phyloP scores from a whole-genome alignment of 2,329 filamentous ascomycete genomes.

The Aureobasidium sp. region DNA sequence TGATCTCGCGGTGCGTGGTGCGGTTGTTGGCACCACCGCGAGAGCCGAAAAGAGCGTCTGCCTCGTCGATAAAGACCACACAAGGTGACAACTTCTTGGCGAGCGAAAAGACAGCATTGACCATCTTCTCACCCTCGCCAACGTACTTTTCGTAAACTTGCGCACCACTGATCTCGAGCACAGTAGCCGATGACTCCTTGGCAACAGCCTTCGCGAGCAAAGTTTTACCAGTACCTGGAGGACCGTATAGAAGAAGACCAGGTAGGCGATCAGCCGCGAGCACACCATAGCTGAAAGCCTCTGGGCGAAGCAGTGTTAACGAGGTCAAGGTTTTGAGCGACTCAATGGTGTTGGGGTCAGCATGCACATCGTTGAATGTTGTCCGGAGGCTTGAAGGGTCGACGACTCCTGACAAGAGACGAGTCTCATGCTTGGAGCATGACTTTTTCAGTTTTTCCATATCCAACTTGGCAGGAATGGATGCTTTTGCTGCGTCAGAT shows the following conservation, averaged over 20 bases:
- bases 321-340: constrained; percentile 83
- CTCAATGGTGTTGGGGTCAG: constrained; percentile 70
- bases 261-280: constrained; percentile 85
- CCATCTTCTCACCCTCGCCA: constrained; percentile 92
- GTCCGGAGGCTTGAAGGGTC: constrained; percentile 74
- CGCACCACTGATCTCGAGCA: constrained; percentile 78
- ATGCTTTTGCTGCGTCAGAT: neutral
- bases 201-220: constrained; percentile 60
- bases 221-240: constrained; percentile 82
- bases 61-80: constrained; percentile 95
- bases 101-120: constrained; percentile 81
- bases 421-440: constrained; percentile 71
- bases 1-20: constrained; percentile 72
- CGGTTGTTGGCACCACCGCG: constrained; percentile 58
- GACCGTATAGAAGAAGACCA: constrained; percentile 91
- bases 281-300: constrained; percentile 94
- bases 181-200: constrained; percentile 56
- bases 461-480: constrained; percentile 14
- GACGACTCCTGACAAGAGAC: constrained; percentile 71
- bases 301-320: constrained; percentile 74
- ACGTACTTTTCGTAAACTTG: constrained; percentile 96
- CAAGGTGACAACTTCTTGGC: constrained; percentile 80
- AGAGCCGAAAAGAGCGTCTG: constrained; percentile 80
- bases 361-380: constrained; percentile 81
- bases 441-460: constrained; percentile 45